phyloP scores from a whole-genome alignment of 176 grass and related monocot genomes.

The Miscanthus lutarioriparius region DNA sequence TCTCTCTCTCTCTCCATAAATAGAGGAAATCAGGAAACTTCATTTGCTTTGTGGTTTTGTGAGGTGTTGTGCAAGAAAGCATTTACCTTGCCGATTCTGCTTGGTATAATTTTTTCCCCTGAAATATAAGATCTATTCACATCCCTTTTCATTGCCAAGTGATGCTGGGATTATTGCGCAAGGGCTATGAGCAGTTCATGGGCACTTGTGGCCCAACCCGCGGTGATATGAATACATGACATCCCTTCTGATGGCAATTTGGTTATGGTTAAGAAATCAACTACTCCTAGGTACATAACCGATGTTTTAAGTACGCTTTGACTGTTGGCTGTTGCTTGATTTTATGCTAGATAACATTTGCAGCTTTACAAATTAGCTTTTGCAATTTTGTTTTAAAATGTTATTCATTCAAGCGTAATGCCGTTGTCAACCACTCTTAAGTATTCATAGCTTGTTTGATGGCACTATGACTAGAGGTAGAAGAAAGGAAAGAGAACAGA shows the following conservation, averaged over 20 bases:
- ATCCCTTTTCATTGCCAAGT: constrained; percentile 23
- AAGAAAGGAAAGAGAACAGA: no score
- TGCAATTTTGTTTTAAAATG: background rate
- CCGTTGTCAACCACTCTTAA: background rate
- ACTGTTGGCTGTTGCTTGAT: no score
- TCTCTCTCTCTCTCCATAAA: background rate
- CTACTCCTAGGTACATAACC: background rate
- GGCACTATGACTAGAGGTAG: no score
- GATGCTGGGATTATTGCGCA: constrained; percentile 63
- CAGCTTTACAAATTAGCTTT: background rate
- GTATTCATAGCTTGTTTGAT: background rate
- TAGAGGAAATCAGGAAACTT: background rate
- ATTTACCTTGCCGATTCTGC: no score
- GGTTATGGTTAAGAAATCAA: background rate
- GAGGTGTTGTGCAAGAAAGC: background rate
- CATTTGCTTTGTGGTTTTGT: background rate
- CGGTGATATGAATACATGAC: constrained; percentile 39
- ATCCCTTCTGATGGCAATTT: constrained; percentile 51
- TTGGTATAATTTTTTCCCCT: no score
- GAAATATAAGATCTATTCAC: no score
- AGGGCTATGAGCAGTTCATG: constrained; percentile 52
- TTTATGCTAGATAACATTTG: background rate
- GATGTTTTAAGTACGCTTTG: background rate
- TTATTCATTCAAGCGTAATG: background rate
- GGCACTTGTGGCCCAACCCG: constrained; percentile 25